These are phyloP conservation scores for Trichoderma harzianum DNA, from an alignment of 2,329 filamentous ascomycete species.

Conservation along the genomic window DNA sequence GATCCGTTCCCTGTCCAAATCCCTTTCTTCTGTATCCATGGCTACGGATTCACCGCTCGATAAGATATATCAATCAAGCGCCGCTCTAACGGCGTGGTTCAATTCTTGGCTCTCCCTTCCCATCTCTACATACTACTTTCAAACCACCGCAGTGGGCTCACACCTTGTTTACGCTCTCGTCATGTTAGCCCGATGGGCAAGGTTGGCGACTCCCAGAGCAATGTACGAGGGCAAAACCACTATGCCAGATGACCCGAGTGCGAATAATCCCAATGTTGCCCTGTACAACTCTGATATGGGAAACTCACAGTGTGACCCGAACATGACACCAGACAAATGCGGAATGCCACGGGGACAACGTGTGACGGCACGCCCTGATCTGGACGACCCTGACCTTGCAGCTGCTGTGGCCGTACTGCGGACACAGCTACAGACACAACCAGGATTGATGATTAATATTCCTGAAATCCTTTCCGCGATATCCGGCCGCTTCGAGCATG, in stretches of 20 bases:
- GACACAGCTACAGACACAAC: conserved; percentile 41
- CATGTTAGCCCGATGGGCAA: conserved; percentile 51
- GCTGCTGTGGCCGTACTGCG: conserved; percentile 40
- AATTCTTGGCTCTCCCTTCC: conserved; percentile 47
- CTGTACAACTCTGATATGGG: conserved; percentile 26
- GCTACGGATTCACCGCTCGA: conserved; percentile 45
- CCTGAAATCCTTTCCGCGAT: conserved; percentile 41
- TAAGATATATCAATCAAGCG: conserved; percentile 47
- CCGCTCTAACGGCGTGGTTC: conserved; percentile 48
- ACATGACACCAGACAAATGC: background rate
- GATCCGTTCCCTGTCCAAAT: conserved; percentile 42
- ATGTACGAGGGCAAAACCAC: conserved; percentile 25
- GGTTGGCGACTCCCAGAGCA: conserved; percentile 40
- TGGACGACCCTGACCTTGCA: conserved; percentile 38
- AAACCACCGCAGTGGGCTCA: conserved; percentile 44
- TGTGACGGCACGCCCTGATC: conserved; percentile 22
- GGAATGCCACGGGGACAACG: background rate
- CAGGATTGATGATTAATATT: conserved; percentile 45
- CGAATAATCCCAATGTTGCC: conserved; percentile 20
- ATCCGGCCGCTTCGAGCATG: conserved; percentile 42
- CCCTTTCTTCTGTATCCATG: conserved; percentile 37
- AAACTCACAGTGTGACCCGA: background rate
- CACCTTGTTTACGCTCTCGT: conserved; percentile 50
- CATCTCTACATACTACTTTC: conserved; percentile 39
- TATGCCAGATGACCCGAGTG: conserved; percentile 28